Percentiles rank a stretch among this genome's conserved stretches.
Evolutionary conservation across 2,329 filamentous ascomycete species (phyloP).

Genomic region (Penicillium hordei): DNA sequence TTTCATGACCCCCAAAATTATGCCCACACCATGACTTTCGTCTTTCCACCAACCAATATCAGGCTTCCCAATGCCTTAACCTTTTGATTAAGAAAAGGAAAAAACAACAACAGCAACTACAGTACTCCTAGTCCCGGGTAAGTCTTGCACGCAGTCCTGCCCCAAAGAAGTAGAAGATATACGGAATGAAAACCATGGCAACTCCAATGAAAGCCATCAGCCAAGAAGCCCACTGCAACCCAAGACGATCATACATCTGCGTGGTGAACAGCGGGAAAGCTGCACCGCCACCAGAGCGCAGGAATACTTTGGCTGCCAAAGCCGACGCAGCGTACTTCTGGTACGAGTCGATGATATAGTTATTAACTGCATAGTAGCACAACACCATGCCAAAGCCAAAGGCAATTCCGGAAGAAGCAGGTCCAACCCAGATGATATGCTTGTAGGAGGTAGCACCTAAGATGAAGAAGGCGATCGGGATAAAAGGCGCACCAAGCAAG

Average conservation of each 20-base stretch:
- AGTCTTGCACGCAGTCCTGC: slow-evolving; percentile 17
- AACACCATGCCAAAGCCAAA: slow-evolving; percentile 80
- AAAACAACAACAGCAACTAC: background rate
- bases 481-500: slow-evolving; percentile 68
- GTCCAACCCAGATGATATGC: slow-evolving; percentile 54
- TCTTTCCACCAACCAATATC: background rate
- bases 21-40: background rate
- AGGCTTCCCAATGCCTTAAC: background rate
- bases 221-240: slow-evolving; percentile 70
- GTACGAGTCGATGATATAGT: slow-evolving; percentile 68
- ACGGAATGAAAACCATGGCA: slow-evolving; percentile 25
- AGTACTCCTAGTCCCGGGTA: background rate
- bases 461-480: slow-evolving; percentile 61
- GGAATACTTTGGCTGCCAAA: slow-evolving; percentile 49
- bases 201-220: slow-evolving; percentile 60
- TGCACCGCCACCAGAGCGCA: slow-evolving; percentile 64
- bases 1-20: background rate
- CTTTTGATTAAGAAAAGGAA: background rate
- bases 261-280: slow-evolving; percentile 70
- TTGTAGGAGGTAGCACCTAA: slow-evolving; percentile 64
- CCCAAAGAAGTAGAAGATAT: slow-evolving; percentile 23
- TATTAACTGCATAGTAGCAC: slow-evolving; percentile 71
- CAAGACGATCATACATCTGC: slow-evolving; percentile 71
- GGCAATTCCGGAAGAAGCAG: slow-evolving; percentile 60
- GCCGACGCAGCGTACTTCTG: slow-evolving; percentile 45